Base-by-base conservation (phyloP, 345 rosid genomes). In the Geranium brycei region DNA sequence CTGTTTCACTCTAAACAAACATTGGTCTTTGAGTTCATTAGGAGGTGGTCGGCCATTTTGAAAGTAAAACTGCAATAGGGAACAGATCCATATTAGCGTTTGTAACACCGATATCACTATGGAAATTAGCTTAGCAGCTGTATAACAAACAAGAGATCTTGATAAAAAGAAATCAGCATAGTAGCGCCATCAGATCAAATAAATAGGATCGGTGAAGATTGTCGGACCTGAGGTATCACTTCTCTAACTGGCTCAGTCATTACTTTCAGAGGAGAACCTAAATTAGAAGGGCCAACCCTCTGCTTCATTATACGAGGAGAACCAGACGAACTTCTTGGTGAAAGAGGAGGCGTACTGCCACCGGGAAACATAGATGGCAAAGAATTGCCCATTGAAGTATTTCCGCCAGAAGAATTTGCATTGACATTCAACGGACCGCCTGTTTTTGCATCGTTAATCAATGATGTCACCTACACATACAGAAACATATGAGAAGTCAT, bases 301-400 rank as follows among this genome's bases (percentile, higher is more conserved):
- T 76, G 91, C 78, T 80, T 84, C 17, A 79, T 79, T 69, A 75
- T 68, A 67, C 89, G 83, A 51, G 95, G 96, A 60, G 96, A 87
- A 56, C 82, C 90, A 51, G 95, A 69, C 35, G 84, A 66, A 69
- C 89, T 77, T 74, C 92, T 81, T 14, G 98, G 98, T 60, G 98
- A 87, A 70, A 91, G 84, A 58, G 98, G 98, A 66, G 98, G 98
- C 51, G 96, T 78, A 57, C 80, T 88, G 51, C 88, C 90, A 55
- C 79, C 75, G 51, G 91, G 82, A 81, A 91, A 88, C 80, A 82
- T 82, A 71, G 96, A 91, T 30, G 97, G 90, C 70, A 85, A 67
- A 38, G 86, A 75, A 83, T 73, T 79, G 72, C 82, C 80, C 11
- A 82, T 77, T 58, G 82, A 64, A 66, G 74, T 66, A 81, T 75